Evolutionary conservation across 805 yeast genomes (phyloP).

Genomic region (Wickerhamiella kurtzmanii): DNA sequence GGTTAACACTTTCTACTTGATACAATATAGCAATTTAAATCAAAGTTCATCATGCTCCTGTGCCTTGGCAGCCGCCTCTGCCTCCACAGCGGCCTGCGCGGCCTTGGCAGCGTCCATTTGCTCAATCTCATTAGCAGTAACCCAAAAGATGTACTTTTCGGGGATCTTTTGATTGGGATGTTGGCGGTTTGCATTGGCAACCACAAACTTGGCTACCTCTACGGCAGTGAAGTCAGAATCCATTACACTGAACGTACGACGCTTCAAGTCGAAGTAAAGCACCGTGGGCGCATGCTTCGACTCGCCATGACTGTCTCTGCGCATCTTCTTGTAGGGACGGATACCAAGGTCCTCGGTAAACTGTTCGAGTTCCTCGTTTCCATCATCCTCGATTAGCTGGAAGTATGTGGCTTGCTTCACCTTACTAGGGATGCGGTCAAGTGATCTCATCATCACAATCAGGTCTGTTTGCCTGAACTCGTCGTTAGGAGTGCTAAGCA

Average conservation of each 20-base stretch:
- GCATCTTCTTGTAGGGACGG: conserved; percentile 5
- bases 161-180: conserved; percentile 7
- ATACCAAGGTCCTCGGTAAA: conserved; percentile 11
- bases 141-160: conserved; percentile 13
- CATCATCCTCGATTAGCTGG: conserved; percentile 13
- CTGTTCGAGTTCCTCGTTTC: conserved; percentile 8
- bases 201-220: conserved; percentile 7
- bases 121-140: conserved; percentile 16
- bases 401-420: conserved; percentile 8
- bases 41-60: neutral
- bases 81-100: conserved; percentile 4
- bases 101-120: conserved; percentile 5
- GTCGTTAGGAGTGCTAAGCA: conserved; percentile 7
- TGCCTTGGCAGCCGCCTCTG: conserved; percentile 9
- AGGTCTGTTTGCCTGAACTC: conserved; percentile 10
- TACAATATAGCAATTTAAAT: no score
- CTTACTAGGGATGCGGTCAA: conserved; percentile 7
- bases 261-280: conserved; percentile 11
- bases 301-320: conserved; percentile 1
- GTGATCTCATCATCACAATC: conserved; percentile 8
- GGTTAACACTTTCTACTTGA: conserved; percentile 21
- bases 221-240: conserved; percentile 8
- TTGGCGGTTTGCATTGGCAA: conserved; percentile 7
- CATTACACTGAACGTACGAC: conserved; percentile 5
- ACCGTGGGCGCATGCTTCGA: conserved; percentile 10